A percentile compares a stretch with the other conserved stretches of the same genome.
phyloP scores from a whole-genome alignment of 176 grass and related monocot species.

The Panicum miliaceum region DNA sequence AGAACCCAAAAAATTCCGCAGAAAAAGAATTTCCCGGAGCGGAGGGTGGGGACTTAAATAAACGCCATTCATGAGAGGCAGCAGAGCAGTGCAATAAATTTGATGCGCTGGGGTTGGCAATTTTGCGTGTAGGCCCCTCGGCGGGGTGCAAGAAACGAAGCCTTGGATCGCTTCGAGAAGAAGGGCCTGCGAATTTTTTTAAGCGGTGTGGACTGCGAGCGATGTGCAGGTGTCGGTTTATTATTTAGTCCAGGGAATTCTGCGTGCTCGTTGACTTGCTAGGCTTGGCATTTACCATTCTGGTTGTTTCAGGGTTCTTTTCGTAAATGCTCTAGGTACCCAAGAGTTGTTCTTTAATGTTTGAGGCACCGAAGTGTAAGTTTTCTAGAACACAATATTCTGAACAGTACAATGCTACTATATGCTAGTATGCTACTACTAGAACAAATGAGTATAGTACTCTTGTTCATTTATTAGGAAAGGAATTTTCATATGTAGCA shows the following conservation, averaged over 20 bases:
- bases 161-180: conserved; percentile 47
- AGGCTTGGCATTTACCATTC: background rate
- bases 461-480: background rate
- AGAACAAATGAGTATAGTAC: background rate
- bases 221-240: conserved; percentile 10
- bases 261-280: background rate
- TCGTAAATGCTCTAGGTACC: background rate
- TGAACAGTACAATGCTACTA: background rate
- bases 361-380: background rate
- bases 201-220: background rate
- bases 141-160: conserved; percentile 32
- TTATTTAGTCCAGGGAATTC: background rate
- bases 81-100: conserved; percentile 56
- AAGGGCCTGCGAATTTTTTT: conserved; percentile 20
- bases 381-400: background rate
- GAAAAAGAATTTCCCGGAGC: conserved; percentile 28
- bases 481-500: background rate
- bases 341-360: background rate
- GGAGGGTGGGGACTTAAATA: conserved; percentile 53
- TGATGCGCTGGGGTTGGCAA: background rate
- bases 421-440: background rate
- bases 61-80: conserved; percentile 37
- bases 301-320: background rate
- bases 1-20: conserved; percentile 56
- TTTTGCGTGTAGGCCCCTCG: conserved; percentile 35